Base-by-base conservation (phyloP, 352 stramenopile species). In the Globisporangium spinosum region DNA sequence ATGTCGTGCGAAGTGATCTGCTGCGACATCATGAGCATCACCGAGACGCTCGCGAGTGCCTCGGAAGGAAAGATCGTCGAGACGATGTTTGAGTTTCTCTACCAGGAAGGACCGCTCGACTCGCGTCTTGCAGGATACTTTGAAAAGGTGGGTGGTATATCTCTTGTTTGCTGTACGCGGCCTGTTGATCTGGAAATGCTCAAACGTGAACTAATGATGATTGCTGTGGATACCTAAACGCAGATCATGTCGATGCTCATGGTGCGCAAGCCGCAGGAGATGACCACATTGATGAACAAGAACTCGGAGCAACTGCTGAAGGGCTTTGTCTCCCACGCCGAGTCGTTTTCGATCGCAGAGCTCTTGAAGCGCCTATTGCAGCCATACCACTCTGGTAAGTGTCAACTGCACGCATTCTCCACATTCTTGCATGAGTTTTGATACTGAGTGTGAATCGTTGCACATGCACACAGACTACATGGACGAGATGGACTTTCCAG, bases 1-100 rank as follows among this genome's bases (percentile, higher is more conserved):
- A 98, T 99, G 96, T 85, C 94, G 53, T 99, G 96, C 75, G 97
- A 99, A 77, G 93, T 99, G 56, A 91, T 99, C 62, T 99, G 95
- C 80, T 99, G 94, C 70, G 97, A 99, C 73, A 97, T 98, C 55
- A 83, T 89, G 55, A 89, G 84, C 59, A 98, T 98, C 66, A 91
- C 98, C 6, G 89, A 98, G 70, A 91, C 93, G 20, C 63, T 99
- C 13, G 85, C 97, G 9, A 79, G 65, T 0, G 76, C 73, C 0
- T 77, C 66, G 0, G 74, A 90, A 10, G 82, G 82, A 10, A 77
- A 83, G 43, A 93, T 90, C 45, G 79, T 98, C 13, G 91, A 98
- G 62, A 82, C 94, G 6, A 79, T 99, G 3, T 98, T 99, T 71
- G 84, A 84, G 58, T 89, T 98, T 13, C 75, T 99, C 12, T 85